Evolutionary conservation across 805 yeast genomes (phyloP).

Genomic region (Cyberlindnera meyerae): DNA sequence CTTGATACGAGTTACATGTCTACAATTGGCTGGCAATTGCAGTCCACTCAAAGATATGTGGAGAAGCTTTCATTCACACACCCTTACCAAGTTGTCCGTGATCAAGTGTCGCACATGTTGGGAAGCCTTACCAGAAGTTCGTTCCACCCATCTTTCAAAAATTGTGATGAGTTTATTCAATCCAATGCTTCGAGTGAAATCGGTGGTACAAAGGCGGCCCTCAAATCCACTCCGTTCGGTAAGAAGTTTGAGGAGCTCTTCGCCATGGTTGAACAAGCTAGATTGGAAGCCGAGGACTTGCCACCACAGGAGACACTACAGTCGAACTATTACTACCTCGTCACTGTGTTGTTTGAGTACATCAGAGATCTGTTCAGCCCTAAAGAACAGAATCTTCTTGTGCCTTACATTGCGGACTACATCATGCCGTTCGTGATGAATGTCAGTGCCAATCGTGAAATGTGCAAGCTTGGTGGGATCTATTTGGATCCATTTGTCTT

Average conservation of each 20-base stretch:
- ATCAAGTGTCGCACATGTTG: constrained; percentile 57
- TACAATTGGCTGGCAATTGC: constrained; percentile 51
- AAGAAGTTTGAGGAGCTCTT: constrained; percentile 40
- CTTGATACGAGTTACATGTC: constrained; percentile 49
- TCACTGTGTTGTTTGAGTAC: constrained; percentile 64
- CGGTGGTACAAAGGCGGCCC: constrained; percentile 30
- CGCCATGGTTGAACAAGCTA: constrained; percentile 36
- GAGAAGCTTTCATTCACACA: constrained; percentile 45
- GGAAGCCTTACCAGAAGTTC: constrained; percentile 33
- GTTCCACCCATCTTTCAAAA: constrained; percentile 38
- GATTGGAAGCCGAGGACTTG: constrained; percentile 29
- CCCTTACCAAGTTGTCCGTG: constrained; percentile 69
- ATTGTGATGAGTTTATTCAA: constrained; percentile 35
- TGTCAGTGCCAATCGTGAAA: constrained; percentile 67
- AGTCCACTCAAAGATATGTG: constrained; percentile 42
- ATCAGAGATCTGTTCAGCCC: constrained; percentile 49
- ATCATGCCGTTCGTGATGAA: constrained; percentile 68
- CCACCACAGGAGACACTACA: constrained; percentile 53
- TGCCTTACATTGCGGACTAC: constrained; percentile 44
- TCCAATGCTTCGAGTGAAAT: constrained; percentile 33
- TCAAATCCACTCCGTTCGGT: constrained; percentile 29
- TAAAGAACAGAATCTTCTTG: constrained; percentile 47
- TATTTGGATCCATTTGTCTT: constrained; percentile 46
- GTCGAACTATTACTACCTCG: constrained; percentile 56
- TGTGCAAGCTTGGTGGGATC: constrained; percentile 64